These are phyloP conservation scores for Neopestalotiopsis sp. DNA, from an alignment of 2,329 filamentous ascomycete species.

Conservation along the genomic window DNA sequence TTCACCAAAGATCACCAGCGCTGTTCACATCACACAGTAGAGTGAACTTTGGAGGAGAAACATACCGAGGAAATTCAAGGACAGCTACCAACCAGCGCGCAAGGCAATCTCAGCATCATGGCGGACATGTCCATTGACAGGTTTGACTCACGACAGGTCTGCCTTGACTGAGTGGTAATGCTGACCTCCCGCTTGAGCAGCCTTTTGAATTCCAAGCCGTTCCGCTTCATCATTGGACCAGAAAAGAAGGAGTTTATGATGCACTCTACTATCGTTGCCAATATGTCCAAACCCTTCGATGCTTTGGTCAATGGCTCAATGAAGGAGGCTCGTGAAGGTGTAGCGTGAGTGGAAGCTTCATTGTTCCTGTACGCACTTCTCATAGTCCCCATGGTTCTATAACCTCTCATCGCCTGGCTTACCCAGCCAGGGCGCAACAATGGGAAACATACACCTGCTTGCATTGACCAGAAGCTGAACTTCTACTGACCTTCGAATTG, in stretches of 20 bases:
- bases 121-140: too few species aligned
- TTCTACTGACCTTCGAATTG: background rate
- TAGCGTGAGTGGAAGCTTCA: conserved; percentile 17
- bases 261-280: conserved; percentile 47
- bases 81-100: fast-evolving
- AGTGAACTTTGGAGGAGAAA: too few species aligned
- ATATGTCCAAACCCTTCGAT: conserved; percentile 47
- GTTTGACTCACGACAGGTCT: too few species aligned
- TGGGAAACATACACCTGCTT: too few species aligned
- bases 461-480: background rate
- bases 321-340: conserved; percentile 46
- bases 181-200: conserved; percentile 28
- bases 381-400: background rate
- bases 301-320: conserved; percentile 50
- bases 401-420: too few species aligned
- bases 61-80: too few species aligned
- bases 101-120: too few species aligned
- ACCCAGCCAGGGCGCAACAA: too few species aligned
- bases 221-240: conserved; percentile 50
- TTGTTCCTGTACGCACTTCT: background rate
- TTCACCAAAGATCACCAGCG: too few species aligned
- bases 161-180: background rate
- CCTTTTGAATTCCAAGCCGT: conserved; percentile 43
- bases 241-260: conserved; percentile 49
- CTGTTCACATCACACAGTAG: too few species aligned